A percentile compares a stretch with the other conserved stretches of the same genome.
Conservation (phyloP, 768 basidiomycete genomes). For the Arthromyces matolae region DNA sequence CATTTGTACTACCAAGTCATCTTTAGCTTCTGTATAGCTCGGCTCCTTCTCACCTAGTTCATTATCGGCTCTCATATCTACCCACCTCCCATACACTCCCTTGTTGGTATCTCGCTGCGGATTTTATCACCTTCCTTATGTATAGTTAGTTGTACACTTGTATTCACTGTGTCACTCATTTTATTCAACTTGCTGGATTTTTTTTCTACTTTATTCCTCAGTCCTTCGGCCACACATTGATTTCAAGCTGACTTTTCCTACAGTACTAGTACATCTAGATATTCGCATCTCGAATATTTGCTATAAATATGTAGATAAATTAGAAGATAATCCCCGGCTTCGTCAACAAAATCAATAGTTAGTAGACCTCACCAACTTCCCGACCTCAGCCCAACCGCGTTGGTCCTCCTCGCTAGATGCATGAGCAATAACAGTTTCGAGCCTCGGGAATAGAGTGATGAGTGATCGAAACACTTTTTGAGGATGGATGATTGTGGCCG, state of each 20-base stretch:
- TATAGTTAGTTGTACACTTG: too few relatives aligned
- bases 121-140: background rate
- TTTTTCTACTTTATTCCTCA: background rate
- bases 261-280: background rate
- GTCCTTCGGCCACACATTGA: background rate
- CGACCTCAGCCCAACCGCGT: background rate
- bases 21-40: too few relatives aligned
- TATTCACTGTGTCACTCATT: background rate
- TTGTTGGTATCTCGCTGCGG: background rate
- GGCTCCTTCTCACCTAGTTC: background rate
- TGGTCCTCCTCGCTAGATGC: background rate
- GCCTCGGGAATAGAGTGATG: background rate
- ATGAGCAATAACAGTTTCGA: background rate
- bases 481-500: background rate
- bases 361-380: background rate
- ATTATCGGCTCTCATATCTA: background rate
- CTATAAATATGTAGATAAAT: too few relatives aligned
- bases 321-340: too few relatives aligned
- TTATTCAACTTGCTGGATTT: background rate
- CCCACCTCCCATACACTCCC: background rate
- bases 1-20: too few relatives aligned
- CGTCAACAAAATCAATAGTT: too few relatives aligned
- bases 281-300: too few relatives aligned
- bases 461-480: background rate
- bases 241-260: background rate